phyloP scores from a whole-genome alignment of 2,329 filamentous ascomycete species.

The Ophiosphaerella narmari region DNA sequence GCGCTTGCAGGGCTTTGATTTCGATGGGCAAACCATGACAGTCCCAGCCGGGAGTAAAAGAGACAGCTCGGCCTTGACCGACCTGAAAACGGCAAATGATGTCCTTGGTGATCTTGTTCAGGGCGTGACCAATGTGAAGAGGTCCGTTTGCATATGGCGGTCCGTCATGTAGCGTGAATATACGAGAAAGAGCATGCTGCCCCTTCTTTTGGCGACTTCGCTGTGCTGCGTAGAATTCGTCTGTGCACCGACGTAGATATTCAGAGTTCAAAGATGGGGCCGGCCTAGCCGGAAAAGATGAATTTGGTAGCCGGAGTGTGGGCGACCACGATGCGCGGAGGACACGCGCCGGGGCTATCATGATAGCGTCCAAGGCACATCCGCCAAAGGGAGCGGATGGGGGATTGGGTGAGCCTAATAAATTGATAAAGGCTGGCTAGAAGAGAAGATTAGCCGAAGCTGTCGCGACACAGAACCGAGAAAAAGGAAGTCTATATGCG shows the following conservation, averaged over 20 bases:
- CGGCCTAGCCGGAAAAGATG: conserved; percentile 52
- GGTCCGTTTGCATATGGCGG: conserved; percentile 95
- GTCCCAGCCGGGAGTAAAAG: conserved; percentile 93
- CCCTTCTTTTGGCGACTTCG: conserved; percentile 37
- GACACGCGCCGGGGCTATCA: conserved; percentile 44
- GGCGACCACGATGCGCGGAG: conserved; percentile 49
- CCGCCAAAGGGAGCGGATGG: too few relatives aligned
- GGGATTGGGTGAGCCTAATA: too few relatives aligned
- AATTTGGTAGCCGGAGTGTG: conserved; percentile 55
- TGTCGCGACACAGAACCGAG: too few relatives aligned
- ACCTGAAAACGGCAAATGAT: conserved; percentile 84
- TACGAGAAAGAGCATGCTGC: conserved; percentile 50
- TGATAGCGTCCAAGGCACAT: conserved; percentile 41
- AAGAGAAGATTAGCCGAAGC: too few relatives aligned
- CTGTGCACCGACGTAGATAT: conserved; percentile 78
- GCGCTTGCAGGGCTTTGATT: conserved; percentile 80
- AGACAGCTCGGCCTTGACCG: conserved; percentile 73
- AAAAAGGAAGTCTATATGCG: too few relatives aligned
- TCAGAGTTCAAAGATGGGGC: conserved; percentile 38
- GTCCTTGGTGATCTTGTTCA: conserved; percentile 98
- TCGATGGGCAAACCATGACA: conserved; percentile 98
- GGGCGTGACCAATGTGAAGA: conserved; percentile 88
- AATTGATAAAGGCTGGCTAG: too few relatives aligned
- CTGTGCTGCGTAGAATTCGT: conserved; percentile 92
- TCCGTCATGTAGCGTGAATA: conserved; percentile 89